Evolutionary conservation across 441 rosid species (phyloP).

Genomic region (Sinapis alba): DNA sequence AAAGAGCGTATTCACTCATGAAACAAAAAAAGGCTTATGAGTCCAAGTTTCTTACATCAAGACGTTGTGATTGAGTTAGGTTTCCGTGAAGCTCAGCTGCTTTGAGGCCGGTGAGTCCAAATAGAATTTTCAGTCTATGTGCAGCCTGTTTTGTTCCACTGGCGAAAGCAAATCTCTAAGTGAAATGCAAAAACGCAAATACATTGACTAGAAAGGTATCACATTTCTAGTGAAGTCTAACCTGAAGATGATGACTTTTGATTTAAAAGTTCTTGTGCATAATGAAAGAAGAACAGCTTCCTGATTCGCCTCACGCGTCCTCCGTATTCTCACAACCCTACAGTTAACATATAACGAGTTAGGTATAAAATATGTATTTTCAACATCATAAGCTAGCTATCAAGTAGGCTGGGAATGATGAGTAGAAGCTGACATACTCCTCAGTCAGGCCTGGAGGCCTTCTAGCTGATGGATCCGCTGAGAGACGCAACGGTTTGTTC

Average conservation of each 20-base stretch:
- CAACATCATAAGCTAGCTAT: slow-evolving; percentile 3
- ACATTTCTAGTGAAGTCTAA: slow-evolving; percentile 27
- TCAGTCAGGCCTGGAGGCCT: slow-evolving; percentile 59
- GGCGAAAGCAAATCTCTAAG: slow-evolving; percentile 28
- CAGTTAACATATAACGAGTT: slow-evolving; percentile 14
- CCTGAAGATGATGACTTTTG: slow-evolving; percentile 93
- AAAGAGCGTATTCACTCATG: not conserved
- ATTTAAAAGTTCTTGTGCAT: slow-evolving; percentile 85
- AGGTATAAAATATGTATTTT: not conserved
- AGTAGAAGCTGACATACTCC: slow-evolving; percentile 57
- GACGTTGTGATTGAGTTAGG: slow-evolving; percentile 96
- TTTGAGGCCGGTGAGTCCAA: slow-evolving; percentile 81
- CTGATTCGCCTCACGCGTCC: slow-evolving; percentile 88
- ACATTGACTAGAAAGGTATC: not conserved
- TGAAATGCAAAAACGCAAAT: slow-evolving; percentile 16
- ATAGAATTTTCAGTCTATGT: slow-evolving; percentile 91
- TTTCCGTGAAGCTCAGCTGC: slow-evolving; percentile 99
- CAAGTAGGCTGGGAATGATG: slow-evolving; percentile 3
- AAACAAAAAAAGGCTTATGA: not conserved
- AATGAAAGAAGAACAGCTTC: slow-evolving; percentile 94
- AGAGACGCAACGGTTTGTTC: slow-evolving; percentile 20
- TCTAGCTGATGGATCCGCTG: not conserved
- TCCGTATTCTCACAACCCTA: slow-evolving; percentile 92
- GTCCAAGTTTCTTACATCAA: slow-evolving; percentile 69
- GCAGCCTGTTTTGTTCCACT: slow-evolving; percentile 99